Percentiles rank a stretch among this genome's conserved stretches.
phyloP scores from a whole-genome alignment of 208 protist species.

The Vickermania spadyakhi region DNA sequence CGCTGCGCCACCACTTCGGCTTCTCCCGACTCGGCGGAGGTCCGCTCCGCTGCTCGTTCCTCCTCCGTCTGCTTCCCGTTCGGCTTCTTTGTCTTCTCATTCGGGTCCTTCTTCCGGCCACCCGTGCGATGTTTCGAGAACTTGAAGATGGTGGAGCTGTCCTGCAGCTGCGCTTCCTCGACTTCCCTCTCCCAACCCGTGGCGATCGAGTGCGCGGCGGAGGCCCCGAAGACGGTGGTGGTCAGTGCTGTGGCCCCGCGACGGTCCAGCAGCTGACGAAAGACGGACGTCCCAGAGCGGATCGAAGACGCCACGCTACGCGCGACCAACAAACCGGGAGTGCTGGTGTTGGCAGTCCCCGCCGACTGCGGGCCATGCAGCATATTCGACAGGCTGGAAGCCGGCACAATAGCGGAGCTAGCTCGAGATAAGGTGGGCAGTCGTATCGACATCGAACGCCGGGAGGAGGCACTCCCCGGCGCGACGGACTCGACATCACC shows the following conservation, averaged over 20 bases:
- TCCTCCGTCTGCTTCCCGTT: not conserved
- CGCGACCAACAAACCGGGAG: conserved; percentile 18
- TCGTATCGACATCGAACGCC: conserved; percentile 30
- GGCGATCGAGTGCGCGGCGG: conserved; percentile 63
- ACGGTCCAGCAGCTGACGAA: conserved; percentile 43
- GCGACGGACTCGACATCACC: conserved; percentile 76
- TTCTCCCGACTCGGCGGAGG: too few species aligned
- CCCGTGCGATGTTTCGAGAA: conserved; percentile 32
- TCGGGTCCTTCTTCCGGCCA: too few species aligned
- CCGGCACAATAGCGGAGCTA: conserved; percentile 79
- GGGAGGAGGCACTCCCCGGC: conserved; percentile 26
- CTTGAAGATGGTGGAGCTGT: conserved; percentile 75
- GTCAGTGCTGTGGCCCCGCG: conserved; percentile 61
- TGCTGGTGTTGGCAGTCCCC: conserved; percentile 10
- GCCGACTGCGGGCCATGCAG: conserved; percentile 14
- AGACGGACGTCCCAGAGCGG: conserved; percentile 46
- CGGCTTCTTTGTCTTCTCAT: not conserved
- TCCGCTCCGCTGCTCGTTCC: too few species aligned
- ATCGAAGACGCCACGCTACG: conserved; percentile 75
- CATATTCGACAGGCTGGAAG: conserved; percentile 39
- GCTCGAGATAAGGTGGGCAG: conserved; percentile 74
- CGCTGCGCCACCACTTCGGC: not conserved
- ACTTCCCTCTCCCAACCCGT: conserved; percentile 44
- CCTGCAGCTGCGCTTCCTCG: conserved; percentile 35
- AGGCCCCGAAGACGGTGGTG: conserved; percentile 74